A percentile compares a stretch with the other conserved stretches of the same genome.
Evolutionary conservation across 352 stramenopile species (phyloP).

Genomic region (Phytophthora syringae): DNA sequence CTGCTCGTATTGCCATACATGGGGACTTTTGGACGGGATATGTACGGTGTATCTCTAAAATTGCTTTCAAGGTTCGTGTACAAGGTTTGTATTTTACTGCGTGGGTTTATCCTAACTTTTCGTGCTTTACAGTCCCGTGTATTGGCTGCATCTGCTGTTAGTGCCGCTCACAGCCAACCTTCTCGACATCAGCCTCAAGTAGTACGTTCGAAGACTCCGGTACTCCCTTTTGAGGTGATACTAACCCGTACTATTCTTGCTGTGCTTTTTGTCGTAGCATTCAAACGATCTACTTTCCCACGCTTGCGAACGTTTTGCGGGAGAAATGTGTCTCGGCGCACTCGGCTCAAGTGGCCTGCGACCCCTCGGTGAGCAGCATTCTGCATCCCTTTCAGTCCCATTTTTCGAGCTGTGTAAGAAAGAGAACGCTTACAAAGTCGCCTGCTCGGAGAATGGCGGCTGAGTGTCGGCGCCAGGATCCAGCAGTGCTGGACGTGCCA

Average conservation of each 20-base stretch:
- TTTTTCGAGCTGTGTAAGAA: constrained; percentile 46
- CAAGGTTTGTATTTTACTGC: constrained; percentile 2
- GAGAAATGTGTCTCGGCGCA: constrained; percentile 58
- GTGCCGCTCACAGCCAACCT: constrained; percentile 68
- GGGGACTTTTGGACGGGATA: too few species aligned
- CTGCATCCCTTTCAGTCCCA: constrained; percentile 15
- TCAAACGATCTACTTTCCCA: constrained; percentile 71
- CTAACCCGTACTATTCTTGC: background rate
- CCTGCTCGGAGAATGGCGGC: constrained; percentile 22
- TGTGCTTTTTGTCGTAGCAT: constrained; percentile 35
- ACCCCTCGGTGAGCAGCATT: constrained; percentile 22
- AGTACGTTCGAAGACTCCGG: constrained; percentile 46
- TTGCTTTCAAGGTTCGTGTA: constrained; percentile 61
- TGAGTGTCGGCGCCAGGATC: constrained; percentile 12
- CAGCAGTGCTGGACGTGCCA: constrained; percentile 21
- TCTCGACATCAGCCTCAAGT: constrained; percentile 68
- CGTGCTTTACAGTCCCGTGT: constrained; percentile 48
- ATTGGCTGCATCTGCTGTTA: constrained; percentile 74
- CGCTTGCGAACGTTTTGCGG: constrained; percentile 67
- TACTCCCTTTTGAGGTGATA: background rate
- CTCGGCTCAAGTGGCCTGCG: constrained; percentile 52
- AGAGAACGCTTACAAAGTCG: constrained; percentile 39
- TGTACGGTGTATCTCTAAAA: constrained; percentile 44
- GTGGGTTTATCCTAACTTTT: background rate
- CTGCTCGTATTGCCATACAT: too few species aligned